Evolutionary conservation across 2,329 filamentous ascomycete genomes (phyloP).

Genomic region (Nemania serpens): DNA sequence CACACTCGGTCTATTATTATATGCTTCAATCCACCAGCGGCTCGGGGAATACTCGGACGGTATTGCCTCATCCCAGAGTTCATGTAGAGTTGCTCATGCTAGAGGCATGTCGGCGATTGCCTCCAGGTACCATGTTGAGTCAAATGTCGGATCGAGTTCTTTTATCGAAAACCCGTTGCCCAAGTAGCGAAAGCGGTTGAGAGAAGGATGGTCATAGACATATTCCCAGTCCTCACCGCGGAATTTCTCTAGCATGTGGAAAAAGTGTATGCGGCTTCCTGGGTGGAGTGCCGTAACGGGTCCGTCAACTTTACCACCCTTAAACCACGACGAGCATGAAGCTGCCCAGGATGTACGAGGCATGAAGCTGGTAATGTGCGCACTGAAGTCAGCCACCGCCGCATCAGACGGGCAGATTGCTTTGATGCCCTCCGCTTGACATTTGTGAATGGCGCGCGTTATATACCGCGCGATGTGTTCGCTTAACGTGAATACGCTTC

Average conservation of each 20-base stretch:
- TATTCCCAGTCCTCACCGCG: constrained; percentile 60
- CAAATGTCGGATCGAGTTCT: constrained; percentile 46
- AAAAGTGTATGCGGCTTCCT: constrained; percentile 56
- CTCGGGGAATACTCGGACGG: neutral
- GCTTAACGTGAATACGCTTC: constrained; percentile 55
- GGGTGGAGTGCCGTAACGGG: constrained; percentile 57
- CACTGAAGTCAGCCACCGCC: constrained; percentile 56
- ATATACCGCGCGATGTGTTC: constrained; percentile 60
- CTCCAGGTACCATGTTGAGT: constrained; percentile 52
- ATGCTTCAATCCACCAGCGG: neutral
- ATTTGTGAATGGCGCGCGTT: constrained; percentile 52
- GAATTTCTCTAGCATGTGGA: constrained; percentile 56
- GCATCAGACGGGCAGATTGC: constrained; percentile 51
- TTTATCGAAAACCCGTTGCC: constrained; percentile 58
- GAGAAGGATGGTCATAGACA: constrained; percentile 45
- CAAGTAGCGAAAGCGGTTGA: constrained; percentile 56
- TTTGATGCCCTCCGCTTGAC: constrained; percentile 55
- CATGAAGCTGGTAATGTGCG: constrained; percentile 56
- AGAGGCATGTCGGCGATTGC: constrained; percentile 22
- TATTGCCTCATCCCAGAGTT: neutral
- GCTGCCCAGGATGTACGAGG: constrained; percentile 57
- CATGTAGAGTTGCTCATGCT: constrained; percentile 5
- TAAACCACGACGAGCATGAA: constrained; percentile 57
- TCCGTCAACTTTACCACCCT: constrained; percentile 48
- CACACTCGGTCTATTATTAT: neutral